Evolutionary conservation across 2,329 filamentous ascomycete genomes (phyloP).

Genomic region (Esteya vermicola): DNA sequence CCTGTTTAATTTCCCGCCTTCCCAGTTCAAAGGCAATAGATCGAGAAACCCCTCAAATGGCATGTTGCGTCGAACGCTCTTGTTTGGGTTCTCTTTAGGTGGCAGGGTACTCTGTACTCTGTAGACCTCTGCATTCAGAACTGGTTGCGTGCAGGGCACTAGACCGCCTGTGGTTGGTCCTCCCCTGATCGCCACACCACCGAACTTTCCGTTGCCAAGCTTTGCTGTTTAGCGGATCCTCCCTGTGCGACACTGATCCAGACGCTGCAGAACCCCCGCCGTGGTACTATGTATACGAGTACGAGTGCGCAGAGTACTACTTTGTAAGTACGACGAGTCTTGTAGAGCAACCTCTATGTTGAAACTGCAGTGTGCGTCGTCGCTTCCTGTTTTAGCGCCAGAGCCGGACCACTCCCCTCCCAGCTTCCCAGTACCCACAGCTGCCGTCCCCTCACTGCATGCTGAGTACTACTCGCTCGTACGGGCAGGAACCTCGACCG

Average conservation of each 20-base stretch:
- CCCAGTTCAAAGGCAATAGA: neutral
- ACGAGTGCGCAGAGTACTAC: too few relatives aligned
- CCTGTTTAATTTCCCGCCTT: neutral
- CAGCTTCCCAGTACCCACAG: too few relatives aligned
- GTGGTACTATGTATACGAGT: neutral
- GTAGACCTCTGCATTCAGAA: too few relatives aligned
- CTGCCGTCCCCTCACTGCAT: too few relatives aligned
- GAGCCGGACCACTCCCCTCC: too few relatives aligned
- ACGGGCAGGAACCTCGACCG: too few relatives aligned
- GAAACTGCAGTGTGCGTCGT: neutral
- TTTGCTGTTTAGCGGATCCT: neutral
- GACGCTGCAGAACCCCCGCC: neutral
- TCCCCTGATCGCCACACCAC: neutral
- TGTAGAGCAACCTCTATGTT: neutral
- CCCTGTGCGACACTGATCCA: neutral
- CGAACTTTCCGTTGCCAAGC: conserved; percentile 1
- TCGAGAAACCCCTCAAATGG: neutral
- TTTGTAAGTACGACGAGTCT: too few relatives aligned
- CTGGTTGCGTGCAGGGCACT: too few relatives aligned
- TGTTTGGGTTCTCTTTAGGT: too few relatives aligned
- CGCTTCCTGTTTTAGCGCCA: neutral
- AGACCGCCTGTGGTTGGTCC: too few relatives aligned
- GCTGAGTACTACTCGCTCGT: too few relatives aligned
- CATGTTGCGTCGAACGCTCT: conserved; percentile 3
- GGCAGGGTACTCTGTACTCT: too few relatives aligned